Percentiles rank a stretch among this genome's conserved stretches.
Evolutionary conservation across 148 eudicot species (phyloP).

Genomic region (Cornus suecica): DNA sequence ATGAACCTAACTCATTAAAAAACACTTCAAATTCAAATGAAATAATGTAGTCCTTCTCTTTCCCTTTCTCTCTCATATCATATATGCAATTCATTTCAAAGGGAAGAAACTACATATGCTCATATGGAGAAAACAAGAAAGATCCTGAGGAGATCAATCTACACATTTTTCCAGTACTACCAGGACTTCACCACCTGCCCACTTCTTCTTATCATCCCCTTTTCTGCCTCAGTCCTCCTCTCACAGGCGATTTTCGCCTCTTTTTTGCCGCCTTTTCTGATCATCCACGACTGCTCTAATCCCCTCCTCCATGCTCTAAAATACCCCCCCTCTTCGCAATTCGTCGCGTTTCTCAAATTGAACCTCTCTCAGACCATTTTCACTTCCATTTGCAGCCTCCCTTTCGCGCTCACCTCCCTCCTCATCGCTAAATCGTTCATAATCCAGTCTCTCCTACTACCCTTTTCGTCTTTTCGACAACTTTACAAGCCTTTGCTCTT

Average conservation of each 20-base stretch:
- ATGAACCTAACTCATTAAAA: constrained; percentile 9
- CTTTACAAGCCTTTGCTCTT: constrained; percentile 9
- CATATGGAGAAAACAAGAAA: constrained; percentile 7
- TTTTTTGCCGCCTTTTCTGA: not conserved
- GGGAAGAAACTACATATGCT: constrained; percentile 10
- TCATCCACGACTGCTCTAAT: not conserved
- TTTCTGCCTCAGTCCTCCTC: constrained; percentile 22
- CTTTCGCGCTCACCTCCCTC: constrained; percentile 7
- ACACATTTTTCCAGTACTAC: constrained; percentile 18
- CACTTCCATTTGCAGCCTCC: constrained; percentile 7
- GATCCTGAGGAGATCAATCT: constrained; percentile 20
- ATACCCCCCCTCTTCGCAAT: not conserved
- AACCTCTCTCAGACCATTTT: constrained; percentile 11
- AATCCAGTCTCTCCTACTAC: constrained; percentile 7
- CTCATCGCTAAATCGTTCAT: constrained; percentile 12
- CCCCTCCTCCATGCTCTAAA: not conserved
- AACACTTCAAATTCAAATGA: not conserved
- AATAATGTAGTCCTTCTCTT: not conserved
- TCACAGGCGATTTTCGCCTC: constrained; percentile 14
- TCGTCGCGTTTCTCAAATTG: constrained; percentile 8
- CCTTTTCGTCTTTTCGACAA: constrained; percentile 10
- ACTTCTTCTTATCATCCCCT: constrained; percentile 18
- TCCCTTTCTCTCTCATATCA: constrained; percentile 9
- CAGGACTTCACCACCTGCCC: constrained; percentile 20
- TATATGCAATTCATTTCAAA: constrained; percentile 10